Evolutionary conservation across 2,329 filamentous ascomycete species (phyloP).

Genomic region (Botrytis fragariae): DNA sequence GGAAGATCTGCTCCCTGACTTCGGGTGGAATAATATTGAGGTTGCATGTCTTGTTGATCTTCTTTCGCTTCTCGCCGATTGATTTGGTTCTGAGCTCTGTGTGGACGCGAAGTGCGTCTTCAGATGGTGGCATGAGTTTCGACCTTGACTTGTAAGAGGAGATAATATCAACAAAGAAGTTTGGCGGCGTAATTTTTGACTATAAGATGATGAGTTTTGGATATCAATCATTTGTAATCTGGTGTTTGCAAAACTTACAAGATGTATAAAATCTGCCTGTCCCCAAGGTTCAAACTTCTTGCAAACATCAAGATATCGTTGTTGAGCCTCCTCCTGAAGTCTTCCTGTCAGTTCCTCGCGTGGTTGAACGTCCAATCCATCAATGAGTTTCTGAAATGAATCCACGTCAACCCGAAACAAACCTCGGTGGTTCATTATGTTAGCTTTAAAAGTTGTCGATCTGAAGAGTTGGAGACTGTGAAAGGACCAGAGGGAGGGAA

Average conservation of each 20-base stretch:
- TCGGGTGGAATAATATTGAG: neutral
- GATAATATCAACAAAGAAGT: neutral
- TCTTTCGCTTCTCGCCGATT: neutral
- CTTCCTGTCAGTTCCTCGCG: neutral
- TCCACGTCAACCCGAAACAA: neutral
- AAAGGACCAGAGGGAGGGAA: neutral
- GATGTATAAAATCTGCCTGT: neutral
- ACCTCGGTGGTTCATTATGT: neutral
- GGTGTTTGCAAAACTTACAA: neutral
- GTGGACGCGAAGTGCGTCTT: neutral
- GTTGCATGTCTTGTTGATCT: neutral
- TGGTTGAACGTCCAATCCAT: neutral
- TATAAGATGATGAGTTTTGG: neutral
- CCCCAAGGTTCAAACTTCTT: neutral
- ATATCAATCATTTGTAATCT: neutral
- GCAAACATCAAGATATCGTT: neutral
- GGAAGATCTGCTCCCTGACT: neutral
- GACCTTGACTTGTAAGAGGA: neutral
- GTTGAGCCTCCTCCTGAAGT: neutral
- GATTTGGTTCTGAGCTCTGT: neutral
- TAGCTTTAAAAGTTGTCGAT: neutral
- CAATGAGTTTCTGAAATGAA: neutral
- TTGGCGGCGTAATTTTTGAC: neutral
- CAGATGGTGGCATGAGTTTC: neutral
- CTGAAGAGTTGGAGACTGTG: neutral